Evolutionary conservation across 192 early-diverging fungal genomes (phyloP).

Genomic region (Podila epicladia): DNA sequence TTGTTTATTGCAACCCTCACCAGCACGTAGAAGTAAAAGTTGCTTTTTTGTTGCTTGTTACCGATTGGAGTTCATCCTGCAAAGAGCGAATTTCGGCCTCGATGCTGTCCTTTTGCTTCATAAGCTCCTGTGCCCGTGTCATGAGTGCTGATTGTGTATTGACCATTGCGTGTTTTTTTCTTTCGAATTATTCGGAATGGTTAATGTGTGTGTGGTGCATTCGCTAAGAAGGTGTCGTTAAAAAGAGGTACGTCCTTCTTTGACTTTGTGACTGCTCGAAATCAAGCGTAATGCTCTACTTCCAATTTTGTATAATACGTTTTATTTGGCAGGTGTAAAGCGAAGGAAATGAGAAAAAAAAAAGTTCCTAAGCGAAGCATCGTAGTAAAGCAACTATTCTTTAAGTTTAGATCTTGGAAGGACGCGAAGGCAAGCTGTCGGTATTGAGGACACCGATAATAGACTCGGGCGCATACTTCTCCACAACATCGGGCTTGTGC

Average conservation of each 20-base stretch:
- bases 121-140: constrained; percentile 53
- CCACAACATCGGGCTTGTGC: constrained; percentile 84
- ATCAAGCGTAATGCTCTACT: too few relatives aligned
- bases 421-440: constrained; percentile 41
- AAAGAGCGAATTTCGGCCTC: constrained; percentile 52
- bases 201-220: neutral
- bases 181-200: neutral
- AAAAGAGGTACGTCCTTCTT: neutral
- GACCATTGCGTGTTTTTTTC: constrained; percentile 12
- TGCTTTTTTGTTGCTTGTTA: constrained; percentile 2
- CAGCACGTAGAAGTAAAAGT: neutral
- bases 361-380: too few relatives aligned
- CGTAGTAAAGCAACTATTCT: neutral
- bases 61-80: constrained; percentile 49
- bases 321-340: too few relatives aligned
- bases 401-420: constrained; percentile 38
- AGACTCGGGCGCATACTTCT: constrained; percentile 69
- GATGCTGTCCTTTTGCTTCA: constrained; percentile 58
- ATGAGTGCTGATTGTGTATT: constrained; percentile 39
- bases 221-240: neutral
- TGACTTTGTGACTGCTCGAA: neutral
- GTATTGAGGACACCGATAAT: constrained; percentile 38
- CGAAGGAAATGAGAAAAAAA: too few relatives aligned
- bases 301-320: too few relatives aligned
- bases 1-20: too few relatives aligned